Base-by-base conservation (phyloP, 2,329 filamentous ascomycete genomes). In the Coniella vitis region DNA sequence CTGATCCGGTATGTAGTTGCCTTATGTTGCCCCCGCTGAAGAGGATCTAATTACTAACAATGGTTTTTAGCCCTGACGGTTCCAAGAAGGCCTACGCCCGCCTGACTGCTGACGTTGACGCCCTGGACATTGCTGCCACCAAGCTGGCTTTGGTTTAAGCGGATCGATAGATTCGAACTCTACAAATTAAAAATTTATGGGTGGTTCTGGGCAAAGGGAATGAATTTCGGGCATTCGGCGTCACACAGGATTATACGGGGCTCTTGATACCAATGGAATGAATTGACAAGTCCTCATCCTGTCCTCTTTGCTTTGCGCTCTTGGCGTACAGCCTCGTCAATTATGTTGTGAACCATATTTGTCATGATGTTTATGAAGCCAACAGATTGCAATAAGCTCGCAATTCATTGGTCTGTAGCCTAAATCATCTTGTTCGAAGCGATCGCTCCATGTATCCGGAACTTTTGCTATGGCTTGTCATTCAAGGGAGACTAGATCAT, bases 81-180 rank as follows among this genome's bases (percentile, higher is more conserved):
- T 82, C 84, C 68, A 98, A 98, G 89, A 98, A 98, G 87, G 93
- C 93, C 56, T 98, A 93, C 69, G 90, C 87, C 68, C 87, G 91
- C 70, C 83, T 98, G 60, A 97, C 93, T 51, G 77, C 90, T 56
- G 93, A 98, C 72, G 90, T 97, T 63, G 93, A 98, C 74, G 93
- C 93, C 67, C 86, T 98, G 63, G 93, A 98, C 77, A 96, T 98
- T 74, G 94, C 93, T 58, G 94, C 93, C 66, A 97, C 93, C 74
- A 98, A 97, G 86, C 85, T 98, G 63, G 86, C 86, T 63, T 93
- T 98, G 67, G 93, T 97, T 70, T 97, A 95, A 86, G 64, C 65
- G 69, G 63, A 66, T 67, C 69, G 66, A 67, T 66, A 68, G 68
- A 65, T 66, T 68, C 62, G 66, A 68, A 45, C 19, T 43, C 37